Evolutionary conservation across 2,329 filamentous ascomycete species (phyloP).

Genomic region (Dryadomyces quercivorus): DNA sequence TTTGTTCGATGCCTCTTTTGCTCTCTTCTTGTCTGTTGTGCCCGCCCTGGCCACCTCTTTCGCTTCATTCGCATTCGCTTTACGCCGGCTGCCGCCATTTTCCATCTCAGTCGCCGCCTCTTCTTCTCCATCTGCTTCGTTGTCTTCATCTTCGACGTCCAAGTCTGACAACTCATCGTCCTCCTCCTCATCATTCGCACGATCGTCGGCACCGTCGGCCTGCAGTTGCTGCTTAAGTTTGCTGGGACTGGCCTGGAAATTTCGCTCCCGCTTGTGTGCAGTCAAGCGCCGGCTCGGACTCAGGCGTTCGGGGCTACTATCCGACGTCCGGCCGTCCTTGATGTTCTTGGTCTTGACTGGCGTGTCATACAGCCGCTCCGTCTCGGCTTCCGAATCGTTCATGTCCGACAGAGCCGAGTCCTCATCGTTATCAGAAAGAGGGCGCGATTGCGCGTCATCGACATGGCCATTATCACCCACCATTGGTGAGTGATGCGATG

Average conservation of each 20-base stretch:
- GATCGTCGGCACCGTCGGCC: slow-evolving; percentile 28
- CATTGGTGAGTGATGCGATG: slow-evolving; percentile 14
- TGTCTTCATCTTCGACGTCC: slow-evolving; percentile 18
- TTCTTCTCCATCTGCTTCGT: slow-evolving; percentile 20
- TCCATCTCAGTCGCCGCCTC: slow-evolving; percentile 6
- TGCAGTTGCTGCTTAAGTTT: slow-evolving; percentile 51
- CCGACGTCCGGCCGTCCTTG: slow-evolving; percentile 13
- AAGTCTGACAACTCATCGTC: slow-evolving; percentile 17
- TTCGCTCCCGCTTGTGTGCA: slow-evolving; percentile 8
- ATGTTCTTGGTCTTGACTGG: slow-evolving; percentile 44
- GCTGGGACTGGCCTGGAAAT: slow-evolving; percentile 47
- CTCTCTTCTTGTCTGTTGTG: slow-evolving; percentile 9
- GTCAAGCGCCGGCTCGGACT: slow-evolving; percentile 26
- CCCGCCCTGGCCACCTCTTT: slow-evolving; percentile 15
- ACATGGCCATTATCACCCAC: slow-evolving; percentile 7
- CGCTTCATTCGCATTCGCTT: slow-evolving; percentile 15
- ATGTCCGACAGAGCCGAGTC: slow-evolving; percentile 39
- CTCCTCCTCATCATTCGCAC: slow-evolving; percentile 22
- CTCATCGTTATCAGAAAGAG: slow-evolving; percentile 18
- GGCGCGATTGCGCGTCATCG: slow-evolving; percentile 11
- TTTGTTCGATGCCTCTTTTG: slow-evolving; percentile 14
- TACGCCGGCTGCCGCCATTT: slow-evolving; percentile 4
- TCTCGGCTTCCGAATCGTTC: slow-evolving; percentile 77
- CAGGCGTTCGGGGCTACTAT: slow-evolving; percentile 42
- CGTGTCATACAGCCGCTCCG: slow-evolving; percentile 84